Conservation (phyloP, 805 yeast species). For the Hanseniaspora taiwanica region DNA sequence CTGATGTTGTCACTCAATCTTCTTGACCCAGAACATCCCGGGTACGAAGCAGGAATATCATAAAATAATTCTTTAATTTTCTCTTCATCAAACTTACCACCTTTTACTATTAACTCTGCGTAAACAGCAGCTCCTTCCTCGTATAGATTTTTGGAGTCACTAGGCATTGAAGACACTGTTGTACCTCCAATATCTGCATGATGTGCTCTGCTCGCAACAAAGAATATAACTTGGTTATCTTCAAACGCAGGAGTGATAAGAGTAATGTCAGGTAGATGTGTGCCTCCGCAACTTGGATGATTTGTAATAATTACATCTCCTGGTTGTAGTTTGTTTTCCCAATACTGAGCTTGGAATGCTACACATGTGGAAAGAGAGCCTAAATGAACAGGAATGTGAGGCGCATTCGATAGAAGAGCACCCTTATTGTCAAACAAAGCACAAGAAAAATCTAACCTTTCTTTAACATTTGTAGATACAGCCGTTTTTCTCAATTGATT, state of each 20-base stretch:
- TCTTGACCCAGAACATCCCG: conserved; percentile 86
- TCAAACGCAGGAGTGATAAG: conserved; percentile 82
- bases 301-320: conserved; percentile 73
- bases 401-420: conserved; percentile 78
- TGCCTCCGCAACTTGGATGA: conserved; percentile 77
- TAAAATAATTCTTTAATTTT: conserved; percentile 48
- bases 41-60: conserved; percentile 63
- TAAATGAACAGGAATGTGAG: conserved; percentile 76
- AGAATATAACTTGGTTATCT: conserved; percentile 49
- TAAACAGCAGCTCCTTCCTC: conserved; percentile 88
- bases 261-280: conserved; percentile 83
- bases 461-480: conserved; percentile 74
- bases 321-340: conserved; percentile 49
- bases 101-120: conserved; percentile 58
- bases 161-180: conserved; percentile 91
- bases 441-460: conserved; percentile 72
- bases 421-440: conserved; percentile 69
- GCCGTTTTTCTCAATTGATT: conserved; percentile 65
- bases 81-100: conserved; percentile 66
- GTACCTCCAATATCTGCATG: conserved; percentile 94
- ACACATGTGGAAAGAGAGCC: conserved; percentile 82
- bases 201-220: conserved; percentile 90
- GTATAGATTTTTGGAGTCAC: conserved; percentile 68
- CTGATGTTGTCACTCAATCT: conserved; percentile 72
- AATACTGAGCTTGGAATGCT: conserved; percentile 44